phyloP scores from a whole-genome alignment of 495 filamentous ascomycete genomes.

The Pyrenula massariospora region DNA sequence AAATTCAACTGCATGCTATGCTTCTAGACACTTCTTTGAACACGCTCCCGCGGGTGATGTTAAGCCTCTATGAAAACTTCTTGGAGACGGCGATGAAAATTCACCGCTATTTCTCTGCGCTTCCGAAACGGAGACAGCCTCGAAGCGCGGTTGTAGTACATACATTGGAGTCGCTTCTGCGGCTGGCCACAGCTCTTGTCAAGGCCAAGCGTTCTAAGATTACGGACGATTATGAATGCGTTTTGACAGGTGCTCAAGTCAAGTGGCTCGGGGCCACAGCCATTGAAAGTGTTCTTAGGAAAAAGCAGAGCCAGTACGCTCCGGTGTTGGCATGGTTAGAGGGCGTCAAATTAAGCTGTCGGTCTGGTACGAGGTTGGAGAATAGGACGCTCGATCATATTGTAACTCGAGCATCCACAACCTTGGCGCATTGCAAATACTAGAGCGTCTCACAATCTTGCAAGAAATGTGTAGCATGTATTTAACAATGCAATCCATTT shows the following conservation, averaged over 20 bases:
- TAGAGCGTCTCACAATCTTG: slow-evolving; percentile 1
- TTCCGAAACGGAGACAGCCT: slow-evolving; percentile 44
- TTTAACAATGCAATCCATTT: too few relatives aligned
- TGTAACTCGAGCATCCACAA: slow-evolving; percentile 7
- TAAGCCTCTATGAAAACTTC: slow-evolving; percentile 65
- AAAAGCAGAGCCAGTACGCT: slow-evolving; percentile 57
- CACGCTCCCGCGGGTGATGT: slow-evolving; percentile 49
- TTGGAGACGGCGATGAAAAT: slow-evolving; percentile 69
- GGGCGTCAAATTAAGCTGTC: slow-evolving; percentile 21
- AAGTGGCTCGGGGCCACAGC: slow-evolving; percentile 58
- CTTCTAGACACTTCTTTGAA: slow-evolving; percentile 82
- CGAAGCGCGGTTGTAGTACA: slow-evolving; percentile 42
- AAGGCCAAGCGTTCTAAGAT: slow-evolving; percentile 39
- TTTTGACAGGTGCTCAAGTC: slow-evolving; percentile 51
- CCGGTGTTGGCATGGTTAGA: slow-evolving; percentile 53
- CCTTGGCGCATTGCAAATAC: slow-evolving; percentile 9
- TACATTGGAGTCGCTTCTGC: slow-evolving; percentile 53
- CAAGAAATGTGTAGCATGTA: too few relatives aligned
- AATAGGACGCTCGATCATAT: slow-evolving; percentile 8
- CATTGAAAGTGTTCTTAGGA: slow-evolving; percentile 49
- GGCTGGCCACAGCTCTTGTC: slow-evolving; percentile 53
- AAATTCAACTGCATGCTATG: slow-evolving; percentile 79
- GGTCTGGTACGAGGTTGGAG: slow-evolving; percentile 16
- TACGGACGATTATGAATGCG: slow-evolving; percentile 38
- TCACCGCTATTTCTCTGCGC: slow-evolving; percentile 62